phyloP scores from a whole-genome alignment of 2,329 filamentous ascomycete species.

The Alternaria consortialis region DNA sequence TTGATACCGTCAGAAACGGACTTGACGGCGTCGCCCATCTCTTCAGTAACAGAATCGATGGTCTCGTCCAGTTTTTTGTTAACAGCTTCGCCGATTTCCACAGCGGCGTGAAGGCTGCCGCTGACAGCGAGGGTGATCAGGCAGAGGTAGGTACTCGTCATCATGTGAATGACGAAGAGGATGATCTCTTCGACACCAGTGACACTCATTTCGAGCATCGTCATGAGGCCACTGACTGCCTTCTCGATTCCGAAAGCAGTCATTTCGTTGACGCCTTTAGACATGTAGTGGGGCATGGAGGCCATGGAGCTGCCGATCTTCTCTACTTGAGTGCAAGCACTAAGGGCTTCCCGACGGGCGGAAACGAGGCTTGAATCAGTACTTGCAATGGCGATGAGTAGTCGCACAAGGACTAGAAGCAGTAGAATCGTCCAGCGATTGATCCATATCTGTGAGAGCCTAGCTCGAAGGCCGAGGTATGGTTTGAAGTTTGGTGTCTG shows the following conservation, averaged over 20 bases:
- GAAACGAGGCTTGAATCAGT: conserved; percentile 77
- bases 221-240: conserved; percentile 80
- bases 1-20: conserved; percentile 49
- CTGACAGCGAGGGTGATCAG: conserved; percentile 84
- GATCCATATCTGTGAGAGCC: conserved; percentile 95
- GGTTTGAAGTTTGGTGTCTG: conserved; percentile 80
- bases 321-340: conserved; percentile 91
- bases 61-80: conserved; percentile 68
- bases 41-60: conserved; percentile 66
- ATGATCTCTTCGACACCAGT: conserved; percentile 87
- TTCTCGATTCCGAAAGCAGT: conserved; percentile 82
- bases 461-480: conserved; percentile 87
- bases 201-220: conserved; percentile 79
- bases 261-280: conserved; percentile 85
- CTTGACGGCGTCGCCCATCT: conserved; percentile 53
- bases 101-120: conserved; percentile 76
- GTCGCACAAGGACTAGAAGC: conserved; percentile 81
- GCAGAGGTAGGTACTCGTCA: conserved; percentile 90
- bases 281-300: conserved; percentile 97
- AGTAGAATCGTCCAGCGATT: conserved; percentile 96
- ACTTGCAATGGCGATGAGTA: conserved; percentile 77
- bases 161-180: conserved; percentile 89
- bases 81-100: conserved; percentile 69
- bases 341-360: conserved; percentile 82
- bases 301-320: conserved; percentile 94